A percentile compares a stretch with the other conserved stretches of the same genome.
Conservation (phyloP, 306 rosid species). For the Prunus persica region DNA sequence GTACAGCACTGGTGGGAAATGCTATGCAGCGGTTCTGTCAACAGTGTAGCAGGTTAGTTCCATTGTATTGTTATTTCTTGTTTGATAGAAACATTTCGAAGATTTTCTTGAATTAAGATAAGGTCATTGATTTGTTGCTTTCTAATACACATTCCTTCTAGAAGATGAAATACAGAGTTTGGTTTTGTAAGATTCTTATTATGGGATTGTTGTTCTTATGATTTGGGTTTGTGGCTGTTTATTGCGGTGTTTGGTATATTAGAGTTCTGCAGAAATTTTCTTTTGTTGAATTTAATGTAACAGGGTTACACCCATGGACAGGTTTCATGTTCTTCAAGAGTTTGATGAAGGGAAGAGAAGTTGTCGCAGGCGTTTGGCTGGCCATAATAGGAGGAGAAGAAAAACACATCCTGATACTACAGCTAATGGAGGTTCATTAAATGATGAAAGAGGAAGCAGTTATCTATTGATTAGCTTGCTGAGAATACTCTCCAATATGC, state of each 20-base stretch:
- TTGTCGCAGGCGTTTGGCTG: constrained; percentile 91
- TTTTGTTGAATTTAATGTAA: constrained; percentile 21
- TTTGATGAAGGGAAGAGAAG: constrained; percentile 96
- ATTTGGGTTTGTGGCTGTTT: not conserved
- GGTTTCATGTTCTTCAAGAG: constrained; percentile 89
- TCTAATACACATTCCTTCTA: not conserved
- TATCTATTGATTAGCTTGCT: constrained; percentile 66
- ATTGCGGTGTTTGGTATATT: not conserved
- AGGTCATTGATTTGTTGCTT: not conserved
- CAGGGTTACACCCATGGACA: constrained; percentile 39
- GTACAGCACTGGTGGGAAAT: constrained; percentile 66
- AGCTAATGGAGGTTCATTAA: constrained; percentile 52
- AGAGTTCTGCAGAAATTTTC: constrained; percentile 22
- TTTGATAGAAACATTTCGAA: constrained; percentile 11
- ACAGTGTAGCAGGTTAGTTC: constrained; percentile 80
- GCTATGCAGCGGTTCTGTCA: constrained; percentile 87
- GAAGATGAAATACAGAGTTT: not conserved
- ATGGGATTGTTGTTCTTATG: not conserved
- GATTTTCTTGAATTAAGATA: not conserved
- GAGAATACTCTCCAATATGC: constrained; percentile 71
- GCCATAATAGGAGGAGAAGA: constrained; percentile 85
- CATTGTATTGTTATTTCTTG: constrained; percentile 13
- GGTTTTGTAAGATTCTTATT: constrained; percentile 8
- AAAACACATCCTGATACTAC: constrained; percentile 64
- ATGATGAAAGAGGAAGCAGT: constrained; percentile 61